Evolutionary conservation across 108 stramenopile genomes (phyloP).

Genomic region (Bacterosira constricta): DNA sequence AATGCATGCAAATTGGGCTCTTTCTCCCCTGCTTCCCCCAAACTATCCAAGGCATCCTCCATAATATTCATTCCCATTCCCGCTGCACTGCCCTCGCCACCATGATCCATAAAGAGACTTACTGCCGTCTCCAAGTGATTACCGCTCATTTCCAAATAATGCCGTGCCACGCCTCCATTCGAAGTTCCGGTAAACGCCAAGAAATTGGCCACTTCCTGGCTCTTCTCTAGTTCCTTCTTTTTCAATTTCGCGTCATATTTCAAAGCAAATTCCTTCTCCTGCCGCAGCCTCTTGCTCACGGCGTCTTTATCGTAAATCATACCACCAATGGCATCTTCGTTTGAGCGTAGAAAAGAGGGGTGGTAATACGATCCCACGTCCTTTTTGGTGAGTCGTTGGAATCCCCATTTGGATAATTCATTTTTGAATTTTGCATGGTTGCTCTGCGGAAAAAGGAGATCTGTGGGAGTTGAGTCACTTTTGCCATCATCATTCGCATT

Average conservation of each 20-base stretch:
- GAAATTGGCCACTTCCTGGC: constrained; percentile 56
- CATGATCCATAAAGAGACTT: constrained; percentile 67
- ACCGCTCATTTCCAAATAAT: constrained; percentile 82
- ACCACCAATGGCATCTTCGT: too few relatives aligned
- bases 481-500: too few relatives aligned
- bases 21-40: neutral
- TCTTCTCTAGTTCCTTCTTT: neutral
- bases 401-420: too few relatives aligned
- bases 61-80: neutral
- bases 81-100: constrained; percentile 40
- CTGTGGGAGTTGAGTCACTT: too few relatives aligned
- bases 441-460: too few relatives aligned
- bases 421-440: too few relatives aligned
- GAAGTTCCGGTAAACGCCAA: constrained; percentile 65
- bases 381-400: too few relatives aligned
- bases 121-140: constrained; percentile 73
- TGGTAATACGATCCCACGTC: too few relatives aligned
- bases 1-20: constrained; percentile 9
- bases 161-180: constrained; percentile 49
- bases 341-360: too few relatives aligned
- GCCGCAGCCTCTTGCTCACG: neutral
- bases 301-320: neutral
- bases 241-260: too few relatives aligned
- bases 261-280: neutral
- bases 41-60: neutral